Percentiles rank a stretch among this genome's conserved stretches.
Conservation (phyloP, 2,329 filamentous ascomycete genomes). For the Dothideomycetes sp. region DNA sequence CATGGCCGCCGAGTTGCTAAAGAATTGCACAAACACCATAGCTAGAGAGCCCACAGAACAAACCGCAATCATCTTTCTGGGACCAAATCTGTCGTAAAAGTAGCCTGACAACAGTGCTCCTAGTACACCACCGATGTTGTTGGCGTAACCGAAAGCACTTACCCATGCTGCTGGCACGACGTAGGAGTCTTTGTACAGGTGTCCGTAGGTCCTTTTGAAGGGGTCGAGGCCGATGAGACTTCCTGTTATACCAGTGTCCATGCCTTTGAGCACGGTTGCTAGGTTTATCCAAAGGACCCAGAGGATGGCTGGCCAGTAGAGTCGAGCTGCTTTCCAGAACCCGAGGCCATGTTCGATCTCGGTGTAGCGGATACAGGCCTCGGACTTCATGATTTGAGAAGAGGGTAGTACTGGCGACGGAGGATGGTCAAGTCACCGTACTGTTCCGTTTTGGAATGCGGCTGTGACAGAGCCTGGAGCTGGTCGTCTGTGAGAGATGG, state of each 20-base stretch:
- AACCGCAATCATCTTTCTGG: constrained; percentile 9
- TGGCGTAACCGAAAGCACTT: constrained; percentile 11
- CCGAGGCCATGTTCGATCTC: constrained; percentile 5
- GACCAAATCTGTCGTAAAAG: constrained; percentile 7
- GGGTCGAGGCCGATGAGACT: constrained; percentile 9
- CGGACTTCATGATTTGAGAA: constrained; percentile 9
- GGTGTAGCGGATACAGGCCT: neutral
- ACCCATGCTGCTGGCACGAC: constrained; percentile 12
- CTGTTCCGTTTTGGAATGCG: too few species aligned
- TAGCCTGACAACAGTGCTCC: constrained; percentile 8
- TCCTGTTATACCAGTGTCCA: constrained; percentile 9
- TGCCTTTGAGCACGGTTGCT: constrained; percentile 5
- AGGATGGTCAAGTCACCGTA: too few species aligned
- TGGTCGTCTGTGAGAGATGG: too few species aligned
- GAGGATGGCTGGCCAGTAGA: constrained; percentile 11
- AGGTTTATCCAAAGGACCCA: constrained; percentile 10
- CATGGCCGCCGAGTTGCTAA: constrained; percentile 2
- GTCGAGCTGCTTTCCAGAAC: constrained; percentile 10
- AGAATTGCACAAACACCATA: constrained; percentile 9
- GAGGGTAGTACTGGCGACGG: too few species aligned
- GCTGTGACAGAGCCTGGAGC: too few species aligned
- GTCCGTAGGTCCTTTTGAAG: constrained; percentile 6
- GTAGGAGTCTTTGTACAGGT: constrained; percentile 4
- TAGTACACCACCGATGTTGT: constrained; percentile 7
- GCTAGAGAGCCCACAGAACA: constrained; percentile 5